phyloP scores from a whole-genome alignment of 139 green algal species.

The Chlamydomonas sp. region DNA sequence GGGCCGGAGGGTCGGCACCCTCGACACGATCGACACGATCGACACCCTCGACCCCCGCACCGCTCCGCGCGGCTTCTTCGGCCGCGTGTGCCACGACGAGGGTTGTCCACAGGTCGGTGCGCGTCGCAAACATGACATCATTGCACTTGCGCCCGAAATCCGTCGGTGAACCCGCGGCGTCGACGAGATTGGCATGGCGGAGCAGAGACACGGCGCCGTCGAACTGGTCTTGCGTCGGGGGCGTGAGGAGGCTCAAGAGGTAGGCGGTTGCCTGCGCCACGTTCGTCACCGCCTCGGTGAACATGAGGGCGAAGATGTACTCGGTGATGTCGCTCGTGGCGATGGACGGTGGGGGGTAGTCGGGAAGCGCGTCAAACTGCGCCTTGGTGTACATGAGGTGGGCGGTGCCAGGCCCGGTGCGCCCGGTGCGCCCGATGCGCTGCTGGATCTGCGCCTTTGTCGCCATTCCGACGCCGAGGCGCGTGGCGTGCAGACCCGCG shows the following conservation, averaged over 20 bases:
- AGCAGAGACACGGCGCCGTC: not conserved
- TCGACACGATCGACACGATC: no score
- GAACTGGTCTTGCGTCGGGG: not conserved
- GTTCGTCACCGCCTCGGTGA: not conserved
- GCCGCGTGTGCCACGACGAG: no score
- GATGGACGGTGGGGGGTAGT: not conserved
- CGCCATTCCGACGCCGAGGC: not conserved
- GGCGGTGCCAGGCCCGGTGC: conserved; percentile 5
- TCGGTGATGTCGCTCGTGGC: not conserved
- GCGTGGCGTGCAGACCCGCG: not conserved
- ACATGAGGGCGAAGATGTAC: not conserved
- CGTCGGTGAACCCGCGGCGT: no score
- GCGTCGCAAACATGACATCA: no score
- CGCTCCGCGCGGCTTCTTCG: not conserved
- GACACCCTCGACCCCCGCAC: not conserved
- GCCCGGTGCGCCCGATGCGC: conserved; percentile 12
- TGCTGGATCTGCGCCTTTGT: conserved; percentile 9
- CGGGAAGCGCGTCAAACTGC: not conserved
- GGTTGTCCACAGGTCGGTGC: no score
- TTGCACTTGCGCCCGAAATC: no score
- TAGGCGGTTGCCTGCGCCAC: not conserved
- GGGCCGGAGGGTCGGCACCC: not conserved
- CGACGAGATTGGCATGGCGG: not conserved
- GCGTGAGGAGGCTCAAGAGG: conserved; percentile 2
- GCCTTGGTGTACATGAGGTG: conserved; percentile 4